Percentiles rank a stretch among this genome's conserved stretches.
phyloP scores from a whole-genome alignment of 805 yeast species.

The Suhomyces sp. region DNA sequence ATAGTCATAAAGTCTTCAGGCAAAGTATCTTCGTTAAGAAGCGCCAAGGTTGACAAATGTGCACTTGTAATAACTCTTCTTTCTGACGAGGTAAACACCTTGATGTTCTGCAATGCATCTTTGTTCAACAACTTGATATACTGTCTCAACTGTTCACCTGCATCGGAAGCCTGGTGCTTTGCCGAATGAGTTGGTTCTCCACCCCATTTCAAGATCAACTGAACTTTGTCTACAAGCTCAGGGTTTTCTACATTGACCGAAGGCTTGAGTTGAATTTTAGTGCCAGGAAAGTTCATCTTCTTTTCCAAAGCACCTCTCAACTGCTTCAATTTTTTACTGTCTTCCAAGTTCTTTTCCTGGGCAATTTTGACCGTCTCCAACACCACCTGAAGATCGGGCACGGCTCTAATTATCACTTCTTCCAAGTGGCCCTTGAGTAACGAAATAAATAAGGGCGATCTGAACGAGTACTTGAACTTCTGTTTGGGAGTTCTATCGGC shows the following conservation, averaged over 20 bases:
- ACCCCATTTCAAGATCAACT: conserved; percentile 96
- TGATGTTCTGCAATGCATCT: conserved; percentile 79
- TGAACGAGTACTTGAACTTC: conserved; percentile 92
- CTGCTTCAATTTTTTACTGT: conserved; percentile 69
- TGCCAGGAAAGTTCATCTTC: conserved; percentile 89
- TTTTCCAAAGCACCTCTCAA: conserved; percentile 81
- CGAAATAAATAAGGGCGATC: conserved; percentile 80
- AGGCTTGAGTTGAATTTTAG: conserved; percentile 94
- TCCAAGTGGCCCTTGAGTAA: conserved; percentile 90
- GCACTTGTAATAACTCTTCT: conserved; percentile 94
- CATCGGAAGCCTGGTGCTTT: conserved; percentile 86
- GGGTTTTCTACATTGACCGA: conserved; percentile 57
- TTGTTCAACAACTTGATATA: conserved; percentile 83
- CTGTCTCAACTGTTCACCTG: conserved; percentile 94
- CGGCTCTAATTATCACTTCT: conserved; percentile 92
- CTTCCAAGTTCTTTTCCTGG: conserved; percentile 75
- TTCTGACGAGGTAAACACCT: conserved; percentile 87
- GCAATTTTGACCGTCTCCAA: conserved; percentile 82
- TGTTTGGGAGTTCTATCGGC: conserved; percentile 99
- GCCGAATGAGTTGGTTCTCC: conserved; percentile 99
- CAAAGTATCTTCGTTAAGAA: conserved; percentile 52
- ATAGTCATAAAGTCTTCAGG: conserved; percentile 79
- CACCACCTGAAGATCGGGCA: conserved; percentile 80
- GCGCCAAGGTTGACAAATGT: conserved; percentile 75
- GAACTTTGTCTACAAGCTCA: conserved; percentile 87